Evolutionary conservation across 306 rosid genomes (phyloP), one percentile per base, ranked within the genome.

Genomic region (Citrullus mucosospermus): DNA sequence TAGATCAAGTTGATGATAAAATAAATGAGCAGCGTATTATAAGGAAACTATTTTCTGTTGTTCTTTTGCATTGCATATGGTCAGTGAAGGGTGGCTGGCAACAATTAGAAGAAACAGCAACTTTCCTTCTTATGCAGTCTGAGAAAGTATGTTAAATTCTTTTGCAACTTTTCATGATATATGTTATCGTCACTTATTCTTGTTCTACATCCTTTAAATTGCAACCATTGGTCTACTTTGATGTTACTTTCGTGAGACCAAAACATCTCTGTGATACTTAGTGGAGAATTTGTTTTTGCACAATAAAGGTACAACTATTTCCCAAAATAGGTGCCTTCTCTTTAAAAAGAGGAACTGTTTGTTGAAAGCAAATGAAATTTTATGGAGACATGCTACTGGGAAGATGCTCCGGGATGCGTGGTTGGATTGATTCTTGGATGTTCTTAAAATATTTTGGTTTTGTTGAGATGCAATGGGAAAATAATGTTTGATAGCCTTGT

Each of bases 21-120:
- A 87, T 81, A 81, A 85, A 85, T 59, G 97, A 95, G 86, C 88
- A 84, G 86, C 76, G 71, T 54, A 59, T 82, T 80, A 88, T 89
- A 78, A 86, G 96, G 85, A 91, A 84, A 80, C 83, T 95, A 83
- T 95, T 88, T 84, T 88, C 85, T 79, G 88, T 87, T 46, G 97
- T 95, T 84, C 97, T 95, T 79, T 82, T 96, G 85, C 85, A 95
- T 84, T 88, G 83, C 74, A 82, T 92, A 85, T 85, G 88, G 81
- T 88, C 91, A 75, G 87, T 95, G 62, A 95, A 89, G 84, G 98
- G 98, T 75, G 98, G 98, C 79, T 95, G 98, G 98, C 96, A 95
- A 82, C 97, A 89, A 74, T 85, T 95, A 84, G 97, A 95, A 83
- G 97, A 95, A 85, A 92, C 97, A 0, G 85, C 85, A 78, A 92